Evolutionary conservation across 2,329 filamentous ascomycete species (phyloP), one percentile per base, ranked within the genome.

Genomic region (Claviceps paspali): DNA sequence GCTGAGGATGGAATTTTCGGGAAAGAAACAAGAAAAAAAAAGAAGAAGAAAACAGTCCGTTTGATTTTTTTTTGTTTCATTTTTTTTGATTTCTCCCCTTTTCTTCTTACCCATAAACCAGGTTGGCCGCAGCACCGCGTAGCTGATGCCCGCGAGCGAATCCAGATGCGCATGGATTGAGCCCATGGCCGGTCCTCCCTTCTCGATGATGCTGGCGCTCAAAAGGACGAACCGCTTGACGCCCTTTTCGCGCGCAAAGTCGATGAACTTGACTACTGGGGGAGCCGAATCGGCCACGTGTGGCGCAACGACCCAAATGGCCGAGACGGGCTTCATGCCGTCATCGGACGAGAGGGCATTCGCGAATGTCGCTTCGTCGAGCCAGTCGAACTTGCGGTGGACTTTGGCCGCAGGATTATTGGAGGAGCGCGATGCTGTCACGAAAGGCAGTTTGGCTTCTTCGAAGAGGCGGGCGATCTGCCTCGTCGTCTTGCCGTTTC

Each of bases 31-130:
- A n/a, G n/a, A n/a, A n/a, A n/a, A n/a, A n/a, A n/a, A n/a, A n/a
- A n/a, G n/a, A n/a, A n/a, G n/a, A n/a, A n/a, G n/a, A n/a, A n/a
- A n/a, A n/a, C n/a, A n/a, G n/a, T n/a, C n/a, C n/a, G n/a, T n/a
- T n/a, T n/a, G n/a, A n/a, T n/a, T n/a, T n/a, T n/a, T n/a, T n/a
- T n/a, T n/a, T n/a, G n/a, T n/a, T n/a, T n/a, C n/a, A n/a, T n/a
- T n/a, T n/a, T n/a, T n/a, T n/a, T n/a, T n/a, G n/a, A n/a, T n/a
- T n/a, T n/a, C n/a, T n/a, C n/a, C n/a, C n/a, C n/a, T n/a, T n/a
- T n/a, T n/a, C 31, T 10, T 33, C 22, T 27, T 27, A 35, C 33
- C 33, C 33, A 35, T 35, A 15, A 35, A 35, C 33, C 33, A 35
- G 17, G 23, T 35, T 17, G 33, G 33, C 6, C 33, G 33, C 23